phyloP scores from a whole-genome alignment of 2,329 filamentous ascomycete species.

The Aspergillus alliaceus region DNA sequence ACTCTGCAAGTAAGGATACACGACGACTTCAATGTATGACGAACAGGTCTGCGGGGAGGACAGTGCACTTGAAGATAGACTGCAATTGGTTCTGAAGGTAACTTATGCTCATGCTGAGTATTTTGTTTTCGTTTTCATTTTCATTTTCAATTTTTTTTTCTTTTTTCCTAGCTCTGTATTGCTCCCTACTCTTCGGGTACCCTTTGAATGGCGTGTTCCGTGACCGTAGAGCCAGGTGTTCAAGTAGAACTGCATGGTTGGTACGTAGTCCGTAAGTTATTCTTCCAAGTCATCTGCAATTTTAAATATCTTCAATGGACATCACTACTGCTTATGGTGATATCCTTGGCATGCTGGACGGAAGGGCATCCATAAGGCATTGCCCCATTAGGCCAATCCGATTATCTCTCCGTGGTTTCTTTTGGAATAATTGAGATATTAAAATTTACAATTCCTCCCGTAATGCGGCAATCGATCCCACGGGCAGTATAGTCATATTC shows the following conservation, averaged over 20 bases:
- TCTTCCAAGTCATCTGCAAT: not conserved
- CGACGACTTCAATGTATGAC: not conserved
- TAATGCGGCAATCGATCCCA: not conserved
- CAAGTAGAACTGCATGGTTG: not conserved
- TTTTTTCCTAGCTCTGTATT: not conserved
- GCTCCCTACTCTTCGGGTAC: not conserved
- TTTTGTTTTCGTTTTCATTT: too few relatives aligned
- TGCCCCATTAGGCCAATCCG: conserved; percentile 7
- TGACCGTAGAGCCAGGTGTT: not conserved
- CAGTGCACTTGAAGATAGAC: not conserved
- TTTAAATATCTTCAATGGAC: not conserved
- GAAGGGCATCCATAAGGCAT: not conserved
- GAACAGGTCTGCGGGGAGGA: not conserved
- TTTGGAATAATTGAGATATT: not conserved
- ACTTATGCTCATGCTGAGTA: too few relatives aligned
- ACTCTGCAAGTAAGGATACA: not conserved
- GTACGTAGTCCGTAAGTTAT: not conserved
- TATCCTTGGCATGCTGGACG: conserved; percentile 5
- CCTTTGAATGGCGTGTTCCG: not conserved
- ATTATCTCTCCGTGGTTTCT: conserved; percentile 5
- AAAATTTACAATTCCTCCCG: not conserved
- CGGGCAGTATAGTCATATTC: not conserved
- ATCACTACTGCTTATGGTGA: not conserved
- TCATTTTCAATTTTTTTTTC: too few relatives aligned
- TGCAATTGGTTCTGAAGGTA: too few relatives aligned